A percentile compares a stretch with the other conserved stretches of the same genome.
These are phyloP conservation scores for Mrakiaceae sp. DNA, from an alignment of 1,284 basidiomycete species.

Conservation along the genomic window DNA sequence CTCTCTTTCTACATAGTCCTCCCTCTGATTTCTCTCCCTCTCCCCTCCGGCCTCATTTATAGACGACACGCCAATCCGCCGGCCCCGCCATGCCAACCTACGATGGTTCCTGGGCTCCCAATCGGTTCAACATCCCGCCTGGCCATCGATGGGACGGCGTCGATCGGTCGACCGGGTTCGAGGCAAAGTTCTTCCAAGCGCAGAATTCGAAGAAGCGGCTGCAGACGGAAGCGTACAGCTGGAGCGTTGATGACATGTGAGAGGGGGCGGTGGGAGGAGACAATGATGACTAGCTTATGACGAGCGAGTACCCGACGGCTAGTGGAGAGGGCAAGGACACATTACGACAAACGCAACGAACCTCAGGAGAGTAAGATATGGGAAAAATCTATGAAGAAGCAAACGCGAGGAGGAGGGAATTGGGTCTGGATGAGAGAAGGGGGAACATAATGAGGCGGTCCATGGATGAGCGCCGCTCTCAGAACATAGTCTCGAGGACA, in stretches of 20 bases:
- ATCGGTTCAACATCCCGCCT: constrained; percentile 87
- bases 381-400: too few relatives aligned
- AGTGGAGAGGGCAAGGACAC: too few relatives aligned
- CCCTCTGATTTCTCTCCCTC: background rate
- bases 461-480: background rate
- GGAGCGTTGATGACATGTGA: constrained; percentile 84
- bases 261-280: background rate
- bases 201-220: constrained; percentile 59
- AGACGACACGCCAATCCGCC: constrained; percentile 58
- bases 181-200: constrained; percentile 79
- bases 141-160: constrained; percentile 97
- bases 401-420: too few relatives aligned
- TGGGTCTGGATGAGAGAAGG: too few relatives aligned
- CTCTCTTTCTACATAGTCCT: constrained; percentile 1
- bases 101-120: constrained; percentile 78
- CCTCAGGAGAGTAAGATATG: too few relatives aligned
- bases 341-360: too few relatives aligned
- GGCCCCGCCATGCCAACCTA: constrained; percentile 74
- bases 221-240: constrained; percentile 60
- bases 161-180: constrained; percentile 86
- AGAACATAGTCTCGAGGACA: constrained; percentile 37
- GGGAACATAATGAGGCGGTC: too few relatives aligned
- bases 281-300: too few relatives aligned
- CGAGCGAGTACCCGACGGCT: too few relatives aligned
- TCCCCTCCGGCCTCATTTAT: constrained; percentile 9